Evolutionary conservation across 139 green algal genomes (phyloP).

Genomic region (Tetradesmus obliquus): DNA sequence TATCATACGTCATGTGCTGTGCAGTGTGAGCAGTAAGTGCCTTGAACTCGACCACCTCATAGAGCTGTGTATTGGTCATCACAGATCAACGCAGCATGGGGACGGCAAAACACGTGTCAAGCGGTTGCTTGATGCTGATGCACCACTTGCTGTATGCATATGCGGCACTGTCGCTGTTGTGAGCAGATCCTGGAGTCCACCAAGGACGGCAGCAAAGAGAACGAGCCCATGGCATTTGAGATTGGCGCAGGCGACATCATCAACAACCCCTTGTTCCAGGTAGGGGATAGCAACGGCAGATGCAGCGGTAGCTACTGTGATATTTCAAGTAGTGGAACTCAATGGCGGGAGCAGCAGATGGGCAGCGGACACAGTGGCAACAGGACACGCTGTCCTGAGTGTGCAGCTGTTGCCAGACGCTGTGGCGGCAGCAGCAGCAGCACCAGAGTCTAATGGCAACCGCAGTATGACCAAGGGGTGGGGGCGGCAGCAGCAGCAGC

Average conservation of each 20-base stretch:
- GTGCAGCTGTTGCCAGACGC: neutral
- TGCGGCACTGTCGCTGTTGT: too few species aligned
- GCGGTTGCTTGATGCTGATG: too few species aligned
- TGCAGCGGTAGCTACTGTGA: neutral
- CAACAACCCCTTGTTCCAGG: conserved; percentile 87
- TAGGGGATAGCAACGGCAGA: conserved; percentile 11
- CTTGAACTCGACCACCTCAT: too few species aligned
- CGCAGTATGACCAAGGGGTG: neutral
- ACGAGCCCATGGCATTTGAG: conserved; percentile 85
- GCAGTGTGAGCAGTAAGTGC: too few species aligned
- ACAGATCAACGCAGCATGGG: too few species aligned
- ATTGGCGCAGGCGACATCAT: conserved; percentile 87
- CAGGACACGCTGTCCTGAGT: neutral
- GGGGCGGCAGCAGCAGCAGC: neutral
- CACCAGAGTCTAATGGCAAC: neutral
- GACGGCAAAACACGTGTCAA: too few species aligned
- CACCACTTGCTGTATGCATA: too few species aligned
- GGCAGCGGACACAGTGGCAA: neutral
- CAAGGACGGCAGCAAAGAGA: conserved; percentile 55
- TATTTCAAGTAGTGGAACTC: neutral
- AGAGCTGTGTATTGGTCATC: too few species aligned
- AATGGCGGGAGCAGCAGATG: neutral
- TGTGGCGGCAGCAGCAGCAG: neutral
- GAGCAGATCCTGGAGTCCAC: conserved; percentile 60
- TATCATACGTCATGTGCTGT: too few species aligned